A percentile compares a stretch with the other conserved stretches of the same genome.
phyloP scores from a whole-genome alignment of 2,329 filamentous ascomycete species.

The Triangularia setosa region DNA sequence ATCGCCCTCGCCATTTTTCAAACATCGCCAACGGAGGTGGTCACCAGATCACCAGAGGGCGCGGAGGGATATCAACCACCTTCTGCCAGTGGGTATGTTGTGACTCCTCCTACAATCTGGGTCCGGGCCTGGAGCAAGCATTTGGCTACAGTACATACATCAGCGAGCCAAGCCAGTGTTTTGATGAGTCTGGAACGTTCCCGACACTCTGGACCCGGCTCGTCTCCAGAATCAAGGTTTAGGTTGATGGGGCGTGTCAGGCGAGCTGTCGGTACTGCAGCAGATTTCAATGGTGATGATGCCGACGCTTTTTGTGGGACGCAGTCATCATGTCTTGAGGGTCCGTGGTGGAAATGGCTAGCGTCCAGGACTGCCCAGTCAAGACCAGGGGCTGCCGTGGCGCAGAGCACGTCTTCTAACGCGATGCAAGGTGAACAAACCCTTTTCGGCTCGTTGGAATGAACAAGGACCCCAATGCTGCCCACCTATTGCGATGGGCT shows the following conservation, averaged over 20 bases:
- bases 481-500: constrained; percentile 5
- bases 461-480: background rate
- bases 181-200: background rate
- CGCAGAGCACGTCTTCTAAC: constrained; percentile 23
- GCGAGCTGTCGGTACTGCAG: background rate
- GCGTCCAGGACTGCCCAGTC: constrained; percentile 12
- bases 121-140: background rate
- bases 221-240: constrained; percentile 1
- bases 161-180: background rate
- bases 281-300: background rate
- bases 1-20: background rate
- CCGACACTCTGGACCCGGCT: constrained; percentile 5
- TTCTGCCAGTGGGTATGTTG: background rate
- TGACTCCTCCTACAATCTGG: background rate
- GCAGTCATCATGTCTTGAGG: background rate
- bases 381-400: constrained; percentile 5
- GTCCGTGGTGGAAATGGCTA: constrained; percentile 11
- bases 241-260: background rate
- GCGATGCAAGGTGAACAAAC: constrained; percentile 18
- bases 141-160: background rate
- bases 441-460: background rate
- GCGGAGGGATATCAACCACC: background rate
- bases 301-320: background rate
- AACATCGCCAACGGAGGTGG: background rate
- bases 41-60: background rate